Conservation (phyloP, 116 monocot genomes). For the Posidonia oceanica region DNA sequence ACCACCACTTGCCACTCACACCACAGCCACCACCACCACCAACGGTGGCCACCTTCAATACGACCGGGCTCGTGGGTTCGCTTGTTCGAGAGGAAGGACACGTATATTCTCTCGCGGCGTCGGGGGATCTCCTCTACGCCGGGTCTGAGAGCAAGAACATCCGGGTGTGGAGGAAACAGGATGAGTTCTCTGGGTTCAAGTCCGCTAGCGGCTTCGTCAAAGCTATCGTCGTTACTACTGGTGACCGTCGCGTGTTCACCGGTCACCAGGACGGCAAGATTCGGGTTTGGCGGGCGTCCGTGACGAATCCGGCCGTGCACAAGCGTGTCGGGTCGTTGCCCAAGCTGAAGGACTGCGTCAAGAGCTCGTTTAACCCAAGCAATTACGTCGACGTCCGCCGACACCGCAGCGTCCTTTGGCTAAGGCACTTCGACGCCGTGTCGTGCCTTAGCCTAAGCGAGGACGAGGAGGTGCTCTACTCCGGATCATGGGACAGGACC, state of each 20-base stretch:
- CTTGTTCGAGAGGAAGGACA: constrained; percentile 61
- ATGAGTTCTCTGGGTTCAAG: constrained; percentile 44
- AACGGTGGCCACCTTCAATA: background rate
- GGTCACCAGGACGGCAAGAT: constrained; percentile 77
- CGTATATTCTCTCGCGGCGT: constrained; percentile 59
- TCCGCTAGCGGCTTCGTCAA: constrained; percentile 66
- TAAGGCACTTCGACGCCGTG: constrained; percentile 57
- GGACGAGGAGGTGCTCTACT: constrained; percentile 44
- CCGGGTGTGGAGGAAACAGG: constrained; percentile 43
- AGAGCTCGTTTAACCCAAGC: constrained; percentile 54
- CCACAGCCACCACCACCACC: no score
- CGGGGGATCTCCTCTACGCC: constrained; percentile 49
- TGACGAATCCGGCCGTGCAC: constrained; percentile 27
- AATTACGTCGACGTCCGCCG: constrained; percentile 41
- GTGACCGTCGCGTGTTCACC: constrained; percentile 33
- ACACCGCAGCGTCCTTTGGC: constrained; percentile 32
- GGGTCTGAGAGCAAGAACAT: constrained; percentile 69
- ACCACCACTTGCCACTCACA: no score
- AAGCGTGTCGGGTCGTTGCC: constrained; percentile 39
- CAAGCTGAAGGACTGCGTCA: constrained; percentile 29
- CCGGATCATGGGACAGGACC: constrained; percentile 68
- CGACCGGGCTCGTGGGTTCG: constrained; percentile 36
- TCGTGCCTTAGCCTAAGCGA: constrained; percentile 48
- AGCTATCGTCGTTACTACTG: constrained; percentile 37
- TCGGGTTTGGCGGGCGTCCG: constrained; percentile 33